Evolutionary conservation across 1,284 basidiomycete species (phyloP), one percentile per base, ranked within the genome.

Genomic region (Leccinum insolens): DNA sequence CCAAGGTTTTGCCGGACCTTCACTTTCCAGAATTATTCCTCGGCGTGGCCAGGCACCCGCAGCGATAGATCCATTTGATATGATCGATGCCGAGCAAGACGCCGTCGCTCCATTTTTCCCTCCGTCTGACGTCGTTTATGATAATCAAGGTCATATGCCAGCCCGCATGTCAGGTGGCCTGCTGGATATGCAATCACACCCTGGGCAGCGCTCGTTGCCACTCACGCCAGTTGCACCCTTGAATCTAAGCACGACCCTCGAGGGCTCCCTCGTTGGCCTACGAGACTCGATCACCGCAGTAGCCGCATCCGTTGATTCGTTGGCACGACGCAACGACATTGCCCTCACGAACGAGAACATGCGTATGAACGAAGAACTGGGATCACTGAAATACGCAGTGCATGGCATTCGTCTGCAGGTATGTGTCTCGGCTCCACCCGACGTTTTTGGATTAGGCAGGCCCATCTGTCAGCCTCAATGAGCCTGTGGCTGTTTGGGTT

Each of bases 391-490:
- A 66, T 90, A 88, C 22, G 89, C 87, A 64, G 84, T 95, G 59
- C 89, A 93, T 69, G 92, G 93, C 0, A 79, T 96, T 68, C 83
- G 94, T 61, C 92, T 94, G 86, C 94, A 94, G 84, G 89, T 92
- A 70, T 31, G 82, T 55, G 20, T 78, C 39, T 34, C 17, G 14
- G 63, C 62, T 63, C 65, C 66, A 67, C 22, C 31, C 1, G 37
- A 1, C 37, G 58, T 64, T 64, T 68, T 65, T 65, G 65, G 65
- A 63, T 57, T 57, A 55, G 49, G 20, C 46, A 49, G 46, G 46
- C n/a, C 12, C 25, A 6, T 65, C 46, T 34, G 59, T 62, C 64
- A 37, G 63, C 57, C 31, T 17, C 28, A 59, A 60, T 44, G 20
- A 41, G 62, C 52, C 64, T 55, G 39, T 62, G 11, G 61, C 59